Evolutionary conservation across 2,329 filamentous ascomycete genomes (phyloP), one percentile per base, ranked within the genome.

Genomic region (Penicillium nordicum): DNA sequence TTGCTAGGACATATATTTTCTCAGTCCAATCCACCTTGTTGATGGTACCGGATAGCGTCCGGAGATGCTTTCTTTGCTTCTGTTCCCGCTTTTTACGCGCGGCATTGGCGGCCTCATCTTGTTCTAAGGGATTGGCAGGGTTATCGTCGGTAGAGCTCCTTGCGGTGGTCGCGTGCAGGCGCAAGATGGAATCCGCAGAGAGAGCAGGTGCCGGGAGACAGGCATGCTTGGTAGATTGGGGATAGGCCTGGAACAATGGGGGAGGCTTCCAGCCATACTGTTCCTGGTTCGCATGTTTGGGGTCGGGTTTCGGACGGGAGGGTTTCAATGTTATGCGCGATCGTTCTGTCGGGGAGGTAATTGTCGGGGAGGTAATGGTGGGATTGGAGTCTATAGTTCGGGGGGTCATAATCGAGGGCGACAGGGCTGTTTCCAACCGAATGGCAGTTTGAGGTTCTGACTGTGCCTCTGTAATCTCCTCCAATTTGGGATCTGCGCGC

Each of bases 171-270:
- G 67, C 67, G 46, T 74, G 80, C 60, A 83, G 75, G 57, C 87
- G 84, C 49, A 91, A 71, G 45, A 94, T 83, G 1, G 82, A 75
- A 58, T 95, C 92, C 1, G 88, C 82, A 1, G 88, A 84, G 11
- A 88, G 74, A 2, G 82, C 83, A 37, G 88, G 87, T 16, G 88
- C 82, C 27, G 86, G 82, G 3, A 96, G 78, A 16, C 82, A 85
- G 11, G 84, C 86, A 71, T 94, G 84, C 67, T 89, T 92, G 63
- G 90, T 82, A 3, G 90, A 86, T 72, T 96, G 92, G 0, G 90
- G 88, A 69, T 92, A 96, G 12, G 90, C 91, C 71, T 96, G 89
- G 71, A 92, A 95, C 12, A 97, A 77, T 2, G 91, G 89, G 7
- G 90, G 89, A 16, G 87, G 83, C 54, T 84, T 82, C 86, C 86